phyloP scores from a whole-genome alignment of 352 stramenopile species.

The Pythium aristosporum region DNA sequence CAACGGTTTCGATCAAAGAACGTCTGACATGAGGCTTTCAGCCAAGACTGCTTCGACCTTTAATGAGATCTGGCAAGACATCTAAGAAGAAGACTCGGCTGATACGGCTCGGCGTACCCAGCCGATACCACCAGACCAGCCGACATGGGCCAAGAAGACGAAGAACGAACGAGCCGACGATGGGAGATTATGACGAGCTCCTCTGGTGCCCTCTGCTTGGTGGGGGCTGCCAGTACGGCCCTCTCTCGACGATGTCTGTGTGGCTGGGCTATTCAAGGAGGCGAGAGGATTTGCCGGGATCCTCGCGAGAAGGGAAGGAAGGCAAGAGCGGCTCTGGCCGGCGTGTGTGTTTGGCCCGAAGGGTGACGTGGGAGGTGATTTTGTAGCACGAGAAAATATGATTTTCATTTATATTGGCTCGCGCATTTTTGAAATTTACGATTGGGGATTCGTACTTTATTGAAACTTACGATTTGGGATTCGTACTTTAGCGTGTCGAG shows the following conservation, averaged over 20 bases:
- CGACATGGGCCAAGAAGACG: too few relatives aligned
- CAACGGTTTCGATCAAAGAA: conserved; percentile 76
- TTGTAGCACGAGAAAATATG: neutral
- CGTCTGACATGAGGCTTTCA: conserved; percentile 50
- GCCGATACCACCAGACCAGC: neutral
- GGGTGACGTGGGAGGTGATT: neutral
- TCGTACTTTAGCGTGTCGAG: conserved; percentile 3
- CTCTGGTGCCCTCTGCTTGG: too few relatives aligned
- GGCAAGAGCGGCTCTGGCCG: too few relatives aligned
- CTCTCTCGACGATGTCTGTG: too few relatives aligned
- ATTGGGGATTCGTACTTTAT: conserved; percentile 6
- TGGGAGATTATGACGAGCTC: too few relatives aligned
- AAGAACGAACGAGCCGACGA: too few relatives aligned
- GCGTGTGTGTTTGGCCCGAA: too few relatives aligned
- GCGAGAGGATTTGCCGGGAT: too few relatives aligned
- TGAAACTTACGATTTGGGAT: neutral
- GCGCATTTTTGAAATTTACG: conserved; percentile 9
- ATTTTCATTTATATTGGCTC: neutral
- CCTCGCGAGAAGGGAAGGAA: too few relatives aligned
- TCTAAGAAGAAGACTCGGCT: conserved; percentile 17
- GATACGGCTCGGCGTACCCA: neutral
- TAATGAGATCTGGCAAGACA: conserved; percentile 42
- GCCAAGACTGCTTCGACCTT: conserved; percentile 37
- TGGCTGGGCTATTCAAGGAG: too few relatives aligned
- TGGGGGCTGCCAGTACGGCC: too few relatives aligned